These are phyloP conservation scores for Leccinum aurantiacum DNA, from an alignment of 768 basidiomycete genomes.

Conservation along the genomic window DNA sequence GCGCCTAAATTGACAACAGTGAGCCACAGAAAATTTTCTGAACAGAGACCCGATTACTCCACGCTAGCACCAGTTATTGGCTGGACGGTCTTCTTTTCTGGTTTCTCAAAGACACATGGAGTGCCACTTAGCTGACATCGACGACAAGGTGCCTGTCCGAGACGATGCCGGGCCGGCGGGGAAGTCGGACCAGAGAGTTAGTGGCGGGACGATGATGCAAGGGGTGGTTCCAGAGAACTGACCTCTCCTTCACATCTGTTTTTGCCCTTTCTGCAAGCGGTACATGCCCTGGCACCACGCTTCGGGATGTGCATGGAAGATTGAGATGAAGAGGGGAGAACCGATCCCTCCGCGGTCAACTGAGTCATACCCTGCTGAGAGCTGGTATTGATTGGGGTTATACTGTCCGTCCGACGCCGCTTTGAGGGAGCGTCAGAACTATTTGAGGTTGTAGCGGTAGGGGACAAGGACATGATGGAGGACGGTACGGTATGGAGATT, in stretches of 20 bases:
- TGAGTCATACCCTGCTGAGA: constrained; percentile 33
- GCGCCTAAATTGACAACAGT: constrained; percentile 49
- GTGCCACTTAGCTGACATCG: constrained; percentile 83
- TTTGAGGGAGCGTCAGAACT: constrained; percentile 55
- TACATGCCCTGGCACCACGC: constrained; percentile 87
- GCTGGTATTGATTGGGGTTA: constrained; percentile 12
- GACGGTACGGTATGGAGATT: constrained; percentile 6
- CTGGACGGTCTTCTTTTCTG: constrained; percentile 78
- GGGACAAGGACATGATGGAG: constrained; percentile 63
- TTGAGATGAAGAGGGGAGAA: constrained; percentile 29
- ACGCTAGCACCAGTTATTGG: constrained; percentile 61
- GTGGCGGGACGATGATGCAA: constrained; percentile 43
- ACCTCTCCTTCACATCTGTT: constrained; percentile 94
- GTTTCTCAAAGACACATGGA: constrained; percentile 86
- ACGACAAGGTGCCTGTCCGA: constrained; percentile 79
- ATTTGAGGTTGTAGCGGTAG: constrained; percentile 56
- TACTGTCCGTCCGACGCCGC: constrained; percentile 52
- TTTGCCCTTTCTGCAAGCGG: constrained; percentile 87
- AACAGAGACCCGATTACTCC: constrained; percentile 53
- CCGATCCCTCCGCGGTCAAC: constrained; percentile 35
- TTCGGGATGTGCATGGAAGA: constrained; percentile 72
- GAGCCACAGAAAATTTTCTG: constrained; percentile 11
- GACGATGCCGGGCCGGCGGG: constrained; percentile 69
- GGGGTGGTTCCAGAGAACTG: constrained; percentile 35
- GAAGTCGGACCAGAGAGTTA: constrained; percentile 63